Percentiles rank a stretch among this genome's conserved stretches.
phyloP scores from a whole-genome alignment of 495 filamentous ascomycete genomes.

The Penicillium malachiteum region DNA sequence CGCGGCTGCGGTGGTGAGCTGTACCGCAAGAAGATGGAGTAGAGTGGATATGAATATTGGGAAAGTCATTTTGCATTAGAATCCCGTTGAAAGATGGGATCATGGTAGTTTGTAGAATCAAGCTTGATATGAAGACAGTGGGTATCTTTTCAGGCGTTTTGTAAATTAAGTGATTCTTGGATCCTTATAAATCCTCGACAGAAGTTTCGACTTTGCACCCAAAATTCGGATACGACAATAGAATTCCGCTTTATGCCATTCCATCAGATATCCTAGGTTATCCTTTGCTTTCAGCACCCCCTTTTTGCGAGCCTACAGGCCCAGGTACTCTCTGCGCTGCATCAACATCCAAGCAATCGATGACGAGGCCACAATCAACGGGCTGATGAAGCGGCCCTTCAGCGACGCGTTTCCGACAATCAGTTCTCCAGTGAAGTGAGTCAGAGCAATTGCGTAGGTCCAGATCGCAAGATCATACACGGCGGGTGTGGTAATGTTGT shows the following conservation, averaged over 20 bases:
- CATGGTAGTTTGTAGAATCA: background rate
- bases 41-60: background rate
- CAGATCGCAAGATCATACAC: slow-evolving; percentile 76
- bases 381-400: slow-evolving; percentile 66
- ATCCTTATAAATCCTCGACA: no score
- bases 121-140: background rate
- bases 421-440: slow-evolving; percentile 79
- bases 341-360: slow-evolving; percentile 79
- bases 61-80: background rate
- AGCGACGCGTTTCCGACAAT: slow-evolving; percentile 69
- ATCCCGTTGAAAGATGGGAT: background rate
- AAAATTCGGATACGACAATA: no score
- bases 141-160: background rate
- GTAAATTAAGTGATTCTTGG: no score
- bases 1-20: slow-evolving; percentile 74
- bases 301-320: slow-evolving; percentile 6
- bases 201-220: no score
- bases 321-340: slow-evolving; percentile 49
- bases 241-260: no score
- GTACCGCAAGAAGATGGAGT: slow-evolving; percentile 69
- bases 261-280: no score
- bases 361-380: slow-evolving; percentile 67
- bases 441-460: slow-evolving; percentile 76
- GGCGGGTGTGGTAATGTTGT: slow-evolving; percentile 68
- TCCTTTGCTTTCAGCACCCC: background rate